Evolutionary conservation across 768 basidiomycete species (phyloP).

Genomic region (Phlebiopsis gigantea): DNA sequence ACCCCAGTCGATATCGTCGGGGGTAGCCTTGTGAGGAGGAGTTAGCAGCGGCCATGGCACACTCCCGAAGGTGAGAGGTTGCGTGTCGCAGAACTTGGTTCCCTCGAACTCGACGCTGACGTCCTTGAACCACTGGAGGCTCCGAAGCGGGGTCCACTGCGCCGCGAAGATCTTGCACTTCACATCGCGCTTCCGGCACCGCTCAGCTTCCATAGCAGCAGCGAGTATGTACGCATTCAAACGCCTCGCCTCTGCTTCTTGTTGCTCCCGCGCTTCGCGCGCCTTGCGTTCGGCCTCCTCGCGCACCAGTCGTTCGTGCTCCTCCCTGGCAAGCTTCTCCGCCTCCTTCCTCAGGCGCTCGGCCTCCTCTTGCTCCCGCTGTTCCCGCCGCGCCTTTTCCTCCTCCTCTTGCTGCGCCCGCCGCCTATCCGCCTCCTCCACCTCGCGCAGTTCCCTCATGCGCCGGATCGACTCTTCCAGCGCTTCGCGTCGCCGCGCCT

Average conservation of each 20-base stretch:
- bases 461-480: not conserved
- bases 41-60: not conserved
- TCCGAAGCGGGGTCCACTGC: slow-evolving; percentile 55
- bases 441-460: slow-evolving; percentile 1
- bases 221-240: not conserved
- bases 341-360: not conserved
- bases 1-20: not conserved
- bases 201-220: not conserved
- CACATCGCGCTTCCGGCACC: not conserved
- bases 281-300: not conserved
- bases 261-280: not conserved
- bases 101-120: slow-evolving; percentile 1
- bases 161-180: not conserved
- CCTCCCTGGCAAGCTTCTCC: not conserved
- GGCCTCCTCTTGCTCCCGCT: not conserved
- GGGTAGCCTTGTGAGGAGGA: not conserved
- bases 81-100: not conserved
- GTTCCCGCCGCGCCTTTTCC: not conserved
- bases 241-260: not conserved
- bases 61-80: slow-evolving; percentile 4
- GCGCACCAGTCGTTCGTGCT: not conserved
- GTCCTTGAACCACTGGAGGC: slow-evolving; percentile 21
- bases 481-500: not conserved
- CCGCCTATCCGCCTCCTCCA: slow-evolving; percentile 4
- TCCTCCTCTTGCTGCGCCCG: not conserved